A percentile compares a stretch with the other conserved stretches of the same genome.
phyloP scores from a whole-genome alignment of 106 monocot species.

The Dendrobium officinale region DNA sequence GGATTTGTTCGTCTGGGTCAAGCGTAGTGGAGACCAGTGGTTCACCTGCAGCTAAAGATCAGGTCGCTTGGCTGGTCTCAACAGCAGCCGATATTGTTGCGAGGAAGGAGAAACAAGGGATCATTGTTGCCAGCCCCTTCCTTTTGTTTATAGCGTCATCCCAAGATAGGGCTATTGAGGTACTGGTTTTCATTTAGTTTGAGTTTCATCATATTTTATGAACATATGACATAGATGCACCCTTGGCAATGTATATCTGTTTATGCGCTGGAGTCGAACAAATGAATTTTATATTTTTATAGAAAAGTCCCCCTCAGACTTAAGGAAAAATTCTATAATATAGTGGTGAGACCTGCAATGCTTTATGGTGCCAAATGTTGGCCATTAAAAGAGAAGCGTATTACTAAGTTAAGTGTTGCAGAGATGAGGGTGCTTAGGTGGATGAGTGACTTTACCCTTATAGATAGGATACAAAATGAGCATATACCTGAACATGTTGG shows the following conservation, averaged over 20 bases:
- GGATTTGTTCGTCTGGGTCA: constrained; percentile 29
- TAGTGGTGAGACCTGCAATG: no score
- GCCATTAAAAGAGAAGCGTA: no score
- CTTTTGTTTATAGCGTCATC: constrained; percentile 69
- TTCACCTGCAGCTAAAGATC: constrained; percentile 46
- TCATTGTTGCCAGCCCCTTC: constrained; percentile 41
- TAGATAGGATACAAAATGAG: no score
- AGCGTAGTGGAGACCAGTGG: constrained; percentile 43
- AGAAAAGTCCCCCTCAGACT: no score
- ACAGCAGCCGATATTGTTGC: constrained; percentile 53
- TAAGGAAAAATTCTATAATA: no score
- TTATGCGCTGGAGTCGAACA: not conserved
- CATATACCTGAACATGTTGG: no score
- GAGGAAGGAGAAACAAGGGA: constrained; percentile 66
- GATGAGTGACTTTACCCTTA: no score
- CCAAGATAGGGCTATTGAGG: constrained; percentile 65
- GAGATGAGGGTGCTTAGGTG: no score
- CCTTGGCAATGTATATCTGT: not conserved
- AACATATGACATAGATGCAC: not conserved
- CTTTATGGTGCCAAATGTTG: no score
- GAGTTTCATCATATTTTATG: not conserved
- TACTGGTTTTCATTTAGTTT: constrained; percentile 4
- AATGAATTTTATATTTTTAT: not conserved
- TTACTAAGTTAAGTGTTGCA: no score
- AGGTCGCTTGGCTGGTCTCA: constrained; percentile 78